Evolutionary conservation across 371 early-diverging fungal species (phyloP).

Genomic region (Mucor racemosus): DNA sequence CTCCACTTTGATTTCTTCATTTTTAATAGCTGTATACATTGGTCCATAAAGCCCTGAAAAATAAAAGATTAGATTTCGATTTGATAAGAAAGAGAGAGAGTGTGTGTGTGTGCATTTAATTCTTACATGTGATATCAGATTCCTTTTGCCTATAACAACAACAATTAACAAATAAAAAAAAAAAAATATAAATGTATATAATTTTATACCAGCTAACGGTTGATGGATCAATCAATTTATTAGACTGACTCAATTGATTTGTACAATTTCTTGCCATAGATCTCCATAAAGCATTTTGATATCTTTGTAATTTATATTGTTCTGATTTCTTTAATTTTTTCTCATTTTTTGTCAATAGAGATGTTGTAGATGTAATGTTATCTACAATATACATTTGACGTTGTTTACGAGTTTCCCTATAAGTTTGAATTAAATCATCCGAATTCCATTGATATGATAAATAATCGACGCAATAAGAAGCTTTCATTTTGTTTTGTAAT

Average conservation of each 20-base stretch:
- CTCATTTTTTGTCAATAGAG: constrained; percentile 16
- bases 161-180: constrained; percentile 10
- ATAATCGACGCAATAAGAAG: constrained; percentile 50
- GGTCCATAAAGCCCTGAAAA: constrained; percentile 40
- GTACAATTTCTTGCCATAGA: constrained; percentile 39
- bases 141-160: constrained; percentile 32
- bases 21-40: constrained; percentile 24
- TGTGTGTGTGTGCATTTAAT: no score
- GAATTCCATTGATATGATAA: constrained; percentile 47
- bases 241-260: constrained; percentile 20
- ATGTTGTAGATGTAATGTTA: constrained; percentile 9
- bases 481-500: constrained; percentile 35
- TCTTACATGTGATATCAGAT: constrained; percentile 44
- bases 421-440: constrained; percentile 42
- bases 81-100: not conserved
- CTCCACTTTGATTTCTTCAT: constrained; percentile 6
- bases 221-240: constrained; percentile 27
- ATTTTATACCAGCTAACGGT: constrained; percentile 33
- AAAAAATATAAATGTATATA: not conserved
- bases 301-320: constrained; percentile 29
- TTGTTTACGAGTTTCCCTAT: constrained; percentile 38
- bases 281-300: constrained; percentile 50
- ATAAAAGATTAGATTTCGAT: not conserved
- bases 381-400: constrained; percentile 5
- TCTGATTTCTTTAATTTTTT: constrained; percentile 17